Percentiles rank a stretch among this genome's conserved stretches.
phyloP scores from a whole-genome alignment of 2,329 filamentous ascomycete genomes.

The Tolypocladium tundrense region DNA sequence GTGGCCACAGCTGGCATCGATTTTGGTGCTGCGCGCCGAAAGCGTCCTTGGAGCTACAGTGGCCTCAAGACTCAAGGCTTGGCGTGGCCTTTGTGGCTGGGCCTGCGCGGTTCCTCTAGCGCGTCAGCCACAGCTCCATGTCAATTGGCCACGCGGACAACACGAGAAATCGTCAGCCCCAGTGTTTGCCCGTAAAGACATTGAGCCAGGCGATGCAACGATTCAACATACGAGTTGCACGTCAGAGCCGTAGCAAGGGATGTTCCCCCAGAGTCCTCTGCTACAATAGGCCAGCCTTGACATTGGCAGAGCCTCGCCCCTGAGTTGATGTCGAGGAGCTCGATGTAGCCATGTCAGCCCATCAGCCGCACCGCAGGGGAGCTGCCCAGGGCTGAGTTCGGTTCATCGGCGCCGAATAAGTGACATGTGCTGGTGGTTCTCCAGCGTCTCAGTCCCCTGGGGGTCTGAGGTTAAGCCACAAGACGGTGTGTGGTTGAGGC shows the following conservation, averaged over 20 bases:
- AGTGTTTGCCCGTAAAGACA: not conserved
- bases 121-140: not conserved
- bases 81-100: not conserved
- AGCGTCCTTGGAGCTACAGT: constrained; percentile 1
- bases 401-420: not conserved
- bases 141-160: not conserved
- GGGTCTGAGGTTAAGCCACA: not conserved
- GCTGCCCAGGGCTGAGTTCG: not conserved
- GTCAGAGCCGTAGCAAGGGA: not conserved
- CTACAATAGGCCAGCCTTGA: not conserved
- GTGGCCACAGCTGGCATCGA: not conserved
- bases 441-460: not conserved
- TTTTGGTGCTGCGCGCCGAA: not conserved
- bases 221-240: too few relatives aligned
- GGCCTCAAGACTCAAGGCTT: not conserved
- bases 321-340: not conserved
- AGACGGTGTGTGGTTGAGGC: not conserved
- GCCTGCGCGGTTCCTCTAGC: not conserved
- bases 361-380: not conserved
- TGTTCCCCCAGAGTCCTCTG: too few relatives aligned
- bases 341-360: not conserved
- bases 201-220: not conserved
- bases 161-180: not conserved
- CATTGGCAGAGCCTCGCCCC: not conserved
- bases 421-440: not conserved